A percentile compares a stretch with the other conserved stretches of the same genome.
These are phyloP conservation scores for Nicotiana obtusifolia DNA, from an alignment of 257 asterid species.

Conservation along the genomic window DNA sequence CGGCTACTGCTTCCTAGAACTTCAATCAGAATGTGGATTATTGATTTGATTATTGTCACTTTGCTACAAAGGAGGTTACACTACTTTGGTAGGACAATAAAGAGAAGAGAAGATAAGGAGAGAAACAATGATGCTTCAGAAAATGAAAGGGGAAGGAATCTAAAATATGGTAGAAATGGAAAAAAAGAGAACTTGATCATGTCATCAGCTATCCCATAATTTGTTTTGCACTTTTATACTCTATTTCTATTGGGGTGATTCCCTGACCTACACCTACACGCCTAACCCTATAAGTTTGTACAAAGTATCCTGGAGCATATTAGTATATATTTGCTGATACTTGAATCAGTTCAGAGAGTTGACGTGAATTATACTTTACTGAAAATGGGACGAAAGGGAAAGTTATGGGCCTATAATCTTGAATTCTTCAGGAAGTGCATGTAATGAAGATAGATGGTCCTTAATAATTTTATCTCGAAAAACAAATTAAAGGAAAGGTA, in stretches of 20 bases:
- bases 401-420: not conserved
- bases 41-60: not conserved
- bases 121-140: not conserved
- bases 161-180: not conserved
- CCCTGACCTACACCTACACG: not conserved
- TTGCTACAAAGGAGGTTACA: slow-evolving; percentile 1
- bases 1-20: slow-evolving; percentile 1
- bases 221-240: no score
- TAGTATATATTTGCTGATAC: not conserved
- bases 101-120: not conserved
- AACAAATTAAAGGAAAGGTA: not conserved
- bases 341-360: not conserved
- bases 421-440: not conserved
- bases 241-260: not conserved
- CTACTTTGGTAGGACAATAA: not conserved
- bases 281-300: not conserved
- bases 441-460: not conserved
- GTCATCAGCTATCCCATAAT: not conserved
- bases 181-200: not conserved
- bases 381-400: not conserved
- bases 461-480: not conserved
- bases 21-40: not conserved
- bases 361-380: not conserved
- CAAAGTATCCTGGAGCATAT: not conserved
- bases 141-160: not conserved